Base-by-base conservation (phyloP, 495 filamentous ascomycete genomes). In the Alectoria sarmentosa region DNA sequence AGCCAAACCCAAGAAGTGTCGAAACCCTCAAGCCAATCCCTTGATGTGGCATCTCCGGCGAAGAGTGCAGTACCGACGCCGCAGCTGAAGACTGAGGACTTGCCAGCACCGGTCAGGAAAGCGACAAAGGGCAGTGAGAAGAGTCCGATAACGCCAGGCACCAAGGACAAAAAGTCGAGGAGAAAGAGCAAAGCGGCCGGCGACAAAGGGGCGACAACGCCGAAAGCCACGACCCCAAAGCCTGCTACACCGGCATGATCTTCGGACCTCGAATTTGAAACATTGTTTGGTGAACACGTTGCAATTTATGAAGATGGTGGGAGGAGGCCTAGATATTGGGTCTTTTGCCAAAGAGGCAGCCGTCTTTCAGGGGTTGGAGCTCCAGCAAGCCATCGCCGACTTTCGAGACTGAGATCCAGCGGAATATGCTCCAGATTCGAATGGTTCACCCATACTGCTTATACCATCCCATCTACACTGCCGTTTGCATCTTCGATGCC, bases 141-240 rank as follows among this genome's bases (percentile, higher is more conserved):
- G 46, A 68, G 63, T 52, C 66, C 68, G 9, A 66, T 36, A 2
- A 65, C 68, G 19, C 64, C 70, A 17, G 64, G 63, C 6, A 46
- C 36, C 19, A 72, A 70, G 41, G 70, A 70, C 49, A 72, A 72
- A 54, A 72, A 72, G 49, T 52, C 49, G 30, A 65, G 70, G 41
- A 39, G 70, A 36, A 72, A 72, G 62, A 72, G 70, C 41, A 72
- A 66, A 44, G 68, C 66, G 26, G 70, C 66, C 61, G 61, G 63
- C 38, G 63, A 48, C 3, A 54, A 36, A 1, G 46, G 21, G 28
- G 8, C n/a, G 14, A 60, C 68, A 21, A 70, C 70, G 42, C 68
- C 70, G 11, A 70, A 70, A 56, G 32, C 58, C 38, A 55, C 58
- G 13, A 66, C 59, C 13, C 63, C 67, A 11, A 67, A 64, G 56